phyloP scores from a whole-genome alignment of 257 asterid species.

The Nemophila menziesii region DNA sequence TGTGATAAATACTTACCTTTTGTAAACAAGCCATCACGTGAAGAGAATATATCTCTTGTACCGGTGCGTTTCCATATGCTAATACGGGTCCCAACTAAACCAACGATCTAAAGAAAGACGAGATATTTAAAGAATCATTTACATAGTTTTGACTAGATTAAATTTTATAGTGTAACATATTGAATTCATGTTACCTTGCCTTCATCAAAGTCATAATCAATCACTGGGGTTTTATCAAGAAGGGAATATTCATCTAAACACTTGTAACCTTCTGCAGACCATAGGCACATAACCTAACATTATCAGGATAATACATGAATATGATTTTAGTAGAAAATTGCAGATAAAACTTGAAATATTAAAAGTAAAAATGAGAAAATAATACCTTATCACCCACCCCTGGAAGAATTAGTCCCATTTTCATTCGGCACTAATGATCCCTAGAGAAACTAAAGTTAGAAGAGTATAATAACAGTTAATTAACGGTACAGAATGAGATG shows the following conservation, averaged over 20 bases:
- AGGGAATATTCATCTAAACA: conserved; percentile 64
- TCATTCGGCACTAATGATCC: conserved; percentile 79
- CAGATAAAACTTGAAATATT: too few species aligned
- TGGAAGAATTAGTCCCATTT: conserved; percentile 77
- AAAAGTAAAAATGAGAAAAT: too few species aligned
- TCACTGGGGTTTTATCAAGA: conserved; percentile 74
- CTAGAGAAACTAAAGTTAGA: conserved; percentile 28
- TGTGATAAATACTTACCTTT: conserved; percentile 74
- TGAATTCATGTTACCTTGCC: conserved; percentile 48
- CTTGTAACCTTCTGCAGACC: conserved; percentile 90
- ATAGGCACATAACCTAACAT: conserved; percentile 81
- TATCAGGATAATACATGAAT: conserved; percentile 6
- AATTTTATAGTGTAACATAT: too few species aligned
- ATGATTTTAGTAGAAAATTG: too few species aligned
- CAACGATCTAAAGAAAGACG: conserved; percentile 67
- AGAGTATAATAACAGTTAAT: too few species aligned
- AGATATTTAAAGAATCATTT: conserved; percentile 7
- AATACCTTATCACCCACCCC: conserved; percentile 97
- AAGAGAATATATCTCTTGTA: conserved; percentile 54
- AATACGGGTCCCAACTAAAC: conserved; percentile 81
- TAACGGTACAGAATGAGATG: neutral
- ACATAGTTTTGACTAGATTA: neutral
- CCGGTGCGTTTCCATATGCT: conserved; percentile 87
- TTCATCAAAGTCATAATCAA: conserved; percentile 92
- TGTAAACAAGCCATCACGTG: conserved; percentile 79